These are phyloP conservation scores for Clarireedia homoeocarpa DNA, from an alignment of 2,329 filamentous ascomycete species.

Conservation along the genomic window DNA sequence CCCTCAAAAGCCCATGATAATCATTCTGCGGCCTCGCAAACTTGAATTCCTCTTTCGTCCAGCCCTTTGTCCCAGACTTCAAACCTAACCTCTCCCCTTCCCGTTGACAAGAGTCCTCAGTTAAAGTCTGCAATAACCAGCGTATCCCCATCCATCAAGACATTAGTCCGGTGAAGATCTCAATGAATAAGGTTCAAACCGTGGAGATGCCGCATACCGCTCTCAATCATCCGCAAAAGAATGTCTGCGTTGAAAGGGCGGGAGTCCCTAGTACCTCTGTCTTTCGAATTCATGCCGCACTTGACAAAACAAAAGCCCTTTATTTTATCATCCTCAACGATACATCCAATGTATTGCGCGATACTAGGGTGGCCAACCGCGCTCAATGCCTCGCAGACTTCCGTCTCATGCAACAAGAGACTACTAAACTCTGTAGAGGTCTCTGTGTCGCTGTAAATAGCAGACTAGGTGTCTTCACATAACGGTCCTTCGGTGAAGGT, in stretches of 20 bases:
- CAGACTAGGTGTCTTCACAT: not conserved
- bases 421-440: not conserved
- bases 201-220: conserved; percentile 14
- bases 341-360: conserved; percentile 24
- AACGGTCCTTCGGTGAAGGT: not conserved
- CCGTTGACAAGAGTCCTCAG: no score
- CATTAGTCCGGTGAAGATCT: conserved; percentile 9
- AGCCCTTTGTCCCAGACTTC: no score
- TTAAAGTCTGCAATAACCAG: no score
- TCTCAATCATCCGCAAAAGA: not conserved
- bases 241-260: not conserved
- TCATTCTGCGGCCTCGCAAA: no score
- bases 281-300: not conserved
- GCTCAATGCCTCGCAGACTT: conserved; percentile 9
- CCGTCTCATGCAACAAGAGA: not conserved
- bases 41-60: no score
- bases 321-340: conserved; percentile 19
- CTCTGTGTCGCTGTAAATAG: not conserved
- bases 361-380: conserved; percentile 25
- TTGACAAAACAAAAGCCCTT: not conserved
- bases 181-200: conserved; percentile 26
- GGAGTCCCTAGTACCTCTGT: not conserved
- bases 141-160: no score
- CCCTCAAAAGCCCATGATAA: no score
- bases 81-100: no score